phyloP scores from a whole-genome alignment of 2,329 filamentous ascomycete genomes.

The Scedosporium aurantiacum region DNA sequence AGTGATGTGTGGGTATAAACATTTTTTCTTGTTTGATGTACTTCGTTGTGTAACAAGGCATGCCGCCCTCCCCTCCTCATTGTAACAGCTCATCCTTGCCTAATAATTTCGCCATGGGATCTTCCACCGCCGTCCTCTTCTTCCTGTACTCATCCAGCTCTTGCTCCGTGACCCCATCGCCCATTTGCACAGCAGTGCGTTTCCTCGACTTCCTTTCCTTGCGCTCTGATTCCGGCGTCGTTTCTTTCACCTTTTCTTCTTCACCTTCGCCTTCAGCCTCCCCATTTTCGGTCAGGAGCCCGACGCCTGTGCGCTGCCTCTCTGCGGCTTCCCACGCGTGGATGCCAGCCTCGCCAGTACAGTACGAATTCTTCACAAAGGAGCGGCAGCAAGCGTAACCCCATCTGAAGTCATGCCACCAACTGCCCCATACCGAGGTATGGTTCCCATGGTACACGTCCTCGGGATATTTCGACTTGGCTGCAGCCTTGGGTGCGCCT shows the following conservation, averaged over 20 bases:
- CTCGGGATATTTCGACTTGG: constrained; percentile 85
- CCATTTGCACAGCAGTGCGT: constrained; percentile 67
- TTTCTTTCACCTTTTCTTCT: constrained; percentile 13
- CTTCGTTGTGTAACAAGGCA: constrained; percentile 14
- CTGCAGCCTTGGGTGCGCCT: constrained; percentile 63
- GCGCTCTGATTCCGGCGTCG: constrained; percentile 19
- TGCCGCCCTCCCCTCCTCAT: too few relatives aligned
- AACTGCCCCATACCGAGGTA: constrained; percentile 86
- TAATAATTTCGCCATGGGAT: constrained; percentile 78
- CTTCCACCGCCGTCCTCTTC: constrained; percentile 61
- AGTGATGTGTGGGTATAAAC: background rate
- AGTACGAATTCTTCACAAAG: constrained; percentile 91
- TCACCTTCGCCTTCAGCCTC: constrained; percentile 19
- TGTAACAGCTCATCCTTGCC: constrained; percentile 58
- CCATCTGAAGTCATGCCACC: constrained; percentile 95
- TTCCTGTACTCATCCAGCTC: constrained; percentile 79
- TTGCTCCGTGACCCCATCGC: constrained; percentile 65
- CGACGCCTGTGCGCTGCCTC: constrained; percentile 37
- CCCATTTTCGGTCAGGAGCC: constrained; percentile 20
- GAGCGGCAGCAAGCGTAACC: constrained; percentile 94
- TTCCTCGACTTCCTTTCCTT: constrained; percentile 42
- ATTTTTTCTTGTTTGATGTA: constrained; percentile 10
- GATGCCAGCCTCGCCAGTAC: constrained; percentile 83
- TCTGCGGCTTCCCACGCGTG: constrained; percentile 70
- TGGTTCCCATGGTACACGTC: constrained; percentile 87